phyloP scores from a whole-genome alignment of 164 flowering plant genomes.

The Echeveria elegans region DNA sequence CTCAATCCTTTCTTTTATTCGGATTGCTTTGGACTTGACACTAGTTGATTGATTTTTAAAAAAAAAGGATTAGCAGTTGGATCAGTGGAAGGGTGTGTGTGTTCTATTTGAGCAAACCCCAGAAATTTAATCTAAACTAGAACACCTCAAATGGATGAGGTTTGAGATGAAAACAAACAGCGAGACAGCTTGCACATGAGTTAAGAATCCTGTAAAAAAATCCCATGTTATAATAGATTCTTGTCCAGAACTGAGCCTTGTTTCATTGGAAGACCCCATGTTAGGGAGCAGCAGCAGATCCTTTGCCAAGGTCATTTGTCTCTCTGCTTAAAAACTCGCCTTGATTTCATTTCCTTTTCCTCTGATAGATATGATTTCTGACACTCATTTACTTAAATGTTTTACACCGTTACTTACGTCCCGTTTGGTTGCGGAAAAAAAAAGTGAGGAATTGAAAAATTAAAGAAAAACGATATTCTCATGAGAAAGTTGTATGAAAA shows the following conservation, averaged over 20 bases:
- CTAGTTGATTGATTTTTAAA: background rate
- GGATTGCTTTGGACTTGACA: background rate
- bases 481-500: no score
- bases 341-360: background rate
- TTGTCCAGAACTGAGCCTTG: background rate
- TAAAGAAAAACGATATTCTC: no score
- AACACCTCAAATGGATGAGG: background rate
- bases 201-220: background rate
- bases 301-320: background rate
- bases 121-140: background rate
- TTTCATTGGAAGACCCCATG: constrained; percentile 13
- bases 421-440: background rate
- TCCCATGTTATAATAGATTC: background rate
- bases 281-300: constrained; percentile 16
- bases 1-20: background rate
- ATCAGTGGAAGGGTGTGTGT: background rate
- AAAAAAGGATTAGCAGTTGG: background rate
- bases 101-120: background rate
- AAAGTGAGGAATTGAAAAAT: background rate
- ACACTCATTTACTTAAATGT: background rate
- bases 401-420: background rate
- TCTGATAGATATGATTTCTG: background rate
- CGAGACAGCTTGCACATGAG: background rate
- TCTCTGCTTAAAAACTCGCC: background rate
- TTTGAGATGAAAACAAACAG: background rate